Evolutionary conservation across 331 rosid genomes (phyloP).

Genomic region (Malus hybrid): DNA sequence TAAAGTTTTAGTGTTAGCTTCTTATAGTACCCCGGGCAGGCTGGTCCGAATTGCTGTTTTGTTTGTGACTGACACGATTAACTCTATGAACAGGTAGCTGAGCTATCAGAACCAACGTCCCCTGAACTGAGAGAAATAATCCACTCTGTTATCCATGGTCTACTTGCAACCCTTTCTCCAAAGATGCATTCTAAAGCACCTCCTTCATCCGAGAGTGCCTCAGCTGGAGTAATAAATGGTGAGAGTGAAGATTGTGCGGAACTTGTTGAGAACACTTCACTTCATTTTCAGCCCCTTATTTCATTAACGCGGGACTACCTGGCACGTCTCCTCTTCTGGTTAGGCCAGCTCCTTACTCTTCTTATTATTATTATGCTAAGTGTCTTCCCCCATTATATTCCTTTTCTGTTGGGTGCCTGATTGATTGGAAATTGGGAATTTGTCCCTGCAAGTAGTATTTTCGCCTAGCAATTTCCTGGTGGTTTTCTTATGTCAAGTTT

Average conservation of each 20-base stretch:
- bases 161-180: slow-evolving; percentile 91
- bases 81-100: slow-evolving; percentile 58
- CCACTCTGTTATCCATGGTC: slow-evolving; percentile 85
- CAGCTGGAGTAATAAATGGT: slow-evolving; percentile 38
- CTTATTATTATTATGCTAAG: neutral
- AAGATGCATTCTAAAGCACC: slow-evolving; percentile 83
- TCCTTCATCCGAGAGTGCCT: slow-evolving; percentile 47
- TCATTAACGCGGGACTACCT: slow-evolving; percentile 78
- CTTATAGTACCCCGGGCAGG: neutral
- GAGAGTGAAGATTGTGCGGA: slow-evolving; percentile 75
- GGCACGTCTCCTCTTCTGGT: slow-evolving; percentile 95
- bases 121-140: slow-evolving; percentile 72
- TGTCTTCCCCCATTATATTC: neutral
- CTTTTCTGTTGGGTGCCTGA: neutral
- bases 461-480: no score
- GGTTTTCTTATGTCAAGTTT: no score
- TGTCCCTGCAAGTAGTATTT: neutral
- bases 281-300: slow-evolving; percentile 74
- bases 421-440: neutral
- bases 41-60: neutral
- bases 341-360: slow-evolving; percentile 16
- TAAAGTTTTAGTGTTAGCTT: neutral
- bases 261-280: slow-evolving; percentile 76
- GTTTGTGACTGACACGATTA: neutral
- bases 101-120: slow-evolving; percentile 82